phyloP scores from a whole-genome alignment of 495 filamentous ascomycete genomes.

The Neurospora sublineolata region DNA sequence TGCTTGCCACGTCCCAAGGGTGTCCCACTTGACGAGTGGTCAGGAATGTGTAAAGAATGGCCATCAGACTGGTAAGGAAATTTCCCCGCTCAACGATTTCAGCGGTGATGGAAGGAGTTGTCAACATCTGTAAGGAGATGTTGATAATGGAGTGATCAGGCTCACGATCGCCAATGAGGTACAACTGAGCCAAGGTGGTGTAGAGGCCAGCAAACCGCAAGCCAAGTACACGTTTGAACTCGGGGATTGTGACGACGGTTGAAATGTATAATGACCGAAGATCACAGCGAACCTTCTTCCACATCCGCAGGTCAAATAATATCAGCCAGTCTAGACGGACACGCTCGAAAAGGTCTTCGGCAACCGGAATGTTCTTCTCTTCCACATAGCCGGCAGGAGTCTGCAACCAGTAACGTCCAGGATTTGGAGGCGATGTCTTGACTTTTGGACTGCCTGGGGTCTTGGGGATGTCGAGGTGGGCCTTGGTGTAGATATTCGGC shows the following conservation, averaged over 20 bases:
- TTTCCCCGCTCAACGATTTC: conserved; percentile 94
- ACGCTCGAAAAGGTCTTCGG: conserved; percentile 78
- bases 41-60: conserved; percentile 93
- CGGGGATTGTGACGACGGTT: conserved; percentile 85
- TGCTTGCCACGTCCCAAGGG: conserved; percentile 72
- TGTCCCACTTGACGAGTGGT: conserved; percentile 92
- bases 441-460: conserved; percentile 35
- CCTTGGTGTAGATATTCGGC: conserved; percentile 40
- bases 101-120: conserved; percentile 87
- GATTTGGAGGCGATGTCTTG: conserved; percentile 25
- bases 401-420: conserved; percentile 78
- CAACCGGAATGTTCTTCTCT: conserved; percentile 46
- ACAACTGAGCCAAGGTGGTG: conserved; percentile 83
- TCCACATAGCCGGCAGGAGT: conserved; percentile 55
- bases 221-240: conserved; percentile 93
- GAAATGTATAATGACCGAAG: conserved; percentile 90
- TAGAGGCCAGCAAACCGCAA: conserved; percentile 88
- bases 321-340: conserved; percentile 92
- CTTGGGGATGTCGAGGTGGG: conserved; percentile 45
- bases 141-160: conserved; percentile 98
- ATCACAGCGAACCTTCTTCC: conserved; percentile 88
- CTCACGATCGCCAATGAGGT: conserved; percentile 91
- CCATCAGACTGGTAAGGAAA: conserved; percentile 87
- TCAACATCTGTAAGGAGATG: conserved; percentile 89
- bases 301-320: conserved; percentile 89